Conservation (phyloP, 2,329 filamentous ascomycete species). For the Endothia cerciana region DNA sequence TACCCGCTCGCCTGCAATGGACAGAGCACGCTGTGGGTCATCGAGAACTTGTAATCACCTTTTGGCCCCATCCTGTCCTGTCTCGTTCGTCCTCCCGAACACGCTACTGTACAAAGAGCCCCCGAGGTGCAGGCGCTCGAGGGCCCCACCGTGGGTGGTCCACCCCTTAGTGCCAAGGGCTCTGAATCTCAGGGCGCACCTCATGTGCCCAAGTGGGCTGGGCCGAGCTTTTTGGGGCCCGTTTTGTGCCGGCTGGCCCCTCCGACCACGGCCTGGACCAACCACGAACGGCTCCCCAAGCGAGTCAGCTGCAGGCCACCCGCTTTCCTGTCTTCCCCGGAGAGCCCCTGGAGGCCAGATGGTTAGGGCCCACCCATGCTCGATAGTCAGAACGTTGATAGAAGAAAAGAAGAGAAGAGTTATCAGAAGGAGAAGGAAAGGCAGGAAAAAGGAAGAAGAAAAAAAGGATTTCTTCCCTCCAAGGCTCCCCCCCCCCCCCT, state of each 20-base stretch:
- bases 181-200: slow-evolving; percentile 15
- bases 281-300: neutral
- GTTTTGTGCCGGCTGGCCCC: slow-evolving; percentile 7
- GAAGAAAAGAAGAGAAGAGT: neutral
- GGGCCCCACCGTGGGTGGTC: slow-evolving; percentile 10
- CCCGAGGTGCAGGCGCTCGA: slow-evolving; percentile 7
- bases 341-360: slow-evolving; percentile 16
- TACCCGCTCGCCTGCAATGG: neutral
- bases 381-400: neutral
- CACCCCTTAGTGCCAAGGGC: neutral
- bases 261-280: slow-evolving; percentile 8
- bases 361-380: neutral
- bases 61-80: slow-evolving; percentile 4
- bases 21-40: neutral
- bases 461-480: neutral
- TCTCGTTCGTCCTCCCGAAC: slow-evolving; percentile 9
- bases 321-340: slow-evolving; percentile 27
- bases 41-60: slow-evolving; percentile 3
- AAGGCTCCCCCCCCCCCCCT: neutral
- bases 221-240: neutral
- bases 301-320: slow-evolving; percentile 27
- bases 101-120: slow-evolving; percentile 12
- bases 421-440: neutral
- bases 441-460: neutral
- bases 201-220: slow-evolving; percentile 16